Evolutionary conservation across 148 eudicot genomes (phyloP).

Genomic region (Rhododendron williamsianum): DNA sequence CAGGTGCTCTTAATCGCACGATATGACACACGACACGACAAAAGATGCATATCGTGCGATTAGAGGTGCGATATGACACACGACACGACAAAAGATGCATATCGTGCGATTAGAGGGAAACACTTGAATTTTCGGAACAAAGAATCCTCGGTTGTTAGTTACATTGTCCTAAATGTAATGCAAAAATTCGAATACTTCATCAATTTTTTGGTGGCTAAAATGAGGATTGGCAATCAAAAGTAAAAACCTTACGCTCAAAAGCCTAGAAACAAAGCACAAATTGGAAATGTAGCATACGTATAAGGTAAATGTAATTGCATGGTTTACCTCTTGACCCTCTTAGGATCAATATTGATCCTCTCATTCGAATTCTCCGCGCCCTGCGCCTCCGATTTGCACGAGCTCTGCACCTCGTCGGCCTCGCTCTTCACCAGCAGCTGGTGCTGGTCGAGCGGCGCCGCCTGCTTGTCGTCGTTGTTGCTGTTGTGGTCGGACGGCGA

Average conservation of each 20-base stretch:
- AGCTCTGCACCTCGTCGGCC: constrained; percentile 47
- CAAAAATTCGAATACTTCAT: neutral
- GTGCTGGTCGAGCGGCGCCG: neutral
- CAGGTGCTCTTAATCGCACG: neutral
- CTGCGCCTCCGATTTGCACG: constrained; percentile 21
- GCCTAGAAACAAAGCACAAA: neutral
- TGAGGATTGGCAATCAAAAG: neutral
- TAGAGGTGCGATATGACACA: neutral
- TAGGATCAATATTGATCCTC: constrained; percentile 52
- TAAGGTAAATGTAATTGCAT: neutral
- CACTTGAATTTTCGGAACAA: neutral
- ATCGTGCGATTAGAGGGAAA: neutral
- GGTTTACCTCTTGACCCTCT: constrained; percentile 69
- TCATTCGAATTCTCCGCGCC: constrained; percentile 16
- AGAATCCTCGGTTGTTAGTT: neutral
- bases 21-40: neutral
- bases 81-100: neutral
- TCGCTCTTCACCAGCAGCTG: constrained; percentile 14
- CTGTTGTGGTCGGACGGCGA: constrained; percentile 73
- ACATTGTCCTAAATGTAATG: neutral
- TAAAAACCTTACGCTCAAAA: neutral
- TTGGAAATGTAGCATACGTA: neutral
- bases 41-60: neutral
- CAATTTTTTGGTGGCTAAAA: neutral
- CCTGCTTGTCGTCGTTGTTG: constrained; percentile 34